Base-by-base conservation (phyloP, 352 stramenopile species). In the Pythium pyrilobum region DNA sequence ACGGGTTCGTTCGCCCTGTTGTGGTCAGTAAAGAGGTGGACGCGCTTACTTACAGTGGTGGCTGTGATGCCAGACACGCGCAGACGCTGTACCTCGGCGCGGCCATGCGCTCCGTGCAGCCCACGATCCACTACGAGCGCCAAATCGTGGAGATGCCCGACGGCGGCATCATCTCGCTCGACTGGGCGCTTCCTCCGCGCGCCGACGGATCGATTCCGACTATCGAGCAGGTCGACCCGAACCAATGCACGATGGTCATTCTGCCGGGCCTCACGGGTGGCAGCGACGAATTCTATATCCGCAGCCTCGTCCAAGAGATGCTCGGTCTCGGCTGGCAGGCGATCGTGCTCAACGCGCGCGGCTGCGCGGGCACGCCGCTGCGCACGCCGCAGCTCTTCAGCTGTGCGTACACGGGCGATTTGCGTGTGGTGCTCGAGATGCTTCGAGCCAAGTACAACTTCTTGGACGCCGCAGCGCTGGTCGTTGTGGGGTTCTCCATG, bases 331-430 rank as follows among this genome's bases (percentile, higher is more conserved):
- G 59, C 11, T 92, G 78, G 81, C 81, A 87, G 43, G 80, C 71
- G 42, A 74, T 92, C 44, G 81, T 89, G 51, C 56, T 89, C 27
- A 92, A 89, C 39, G 74, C 81, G 9, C 71, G 78, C 21, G 78
- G 78, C 29, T 92, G 81, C 41, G 76, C 73, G 5, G 62, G 77
- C 9, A 89, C 81, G 15, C 77, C 74, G 0, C 46, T 92, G 13
- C 69, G 50, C 11, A 85, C 78, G n/a, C 32, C 49, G 16, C 58
- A 85, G 59, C 64, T 92, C 31, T 90, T 89, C 34, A 87, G 71
- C 56, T 79, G 64, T 31, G 82, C 69, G n/a, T 86, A 87, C 62
- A 92, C 81, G 10, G 71, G 60, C 13, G 81, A 92, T 44, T 47
- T 92, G 16, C 76, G 77, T 20, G 62, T 70, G 23, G 69, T 85